phyloP scores from a whole-genome alignment of 495 filamentous ascomycete genomes.

The Penicillium silybi region DNA sequence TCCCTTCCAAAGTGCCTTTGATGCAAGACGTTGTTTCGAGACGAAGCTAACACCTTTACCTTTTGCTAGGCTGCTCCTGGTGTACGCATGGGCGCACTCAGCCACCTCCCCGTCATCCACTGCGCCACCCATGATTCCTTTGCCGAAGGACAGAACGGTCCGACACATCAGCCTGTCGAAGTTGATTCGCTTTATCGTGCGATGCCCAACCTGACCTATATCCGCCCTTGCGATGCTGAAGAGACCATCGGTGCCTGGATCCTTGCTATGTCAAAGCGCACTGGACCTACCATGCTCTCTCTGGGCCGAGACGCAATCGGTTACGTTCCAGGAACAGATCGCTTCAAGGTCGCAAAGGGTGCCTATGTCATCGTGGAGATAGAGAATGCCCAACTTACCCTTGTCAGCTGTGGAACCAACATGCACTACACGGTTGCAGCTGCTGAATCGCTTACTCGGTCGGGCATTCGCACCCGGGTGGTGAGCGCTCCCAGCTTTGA shows the following conservation, averaged over 20 bases:
- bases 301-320: slow-evolving; percentile 25
- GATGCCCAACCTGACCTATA: slow-evolving; percentile 50
- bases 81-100: slow-evolving; percentile 49
- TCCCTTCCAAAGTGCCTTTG: not conserved
- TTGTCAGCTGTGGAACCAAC: slow-evolving; percentile 34
- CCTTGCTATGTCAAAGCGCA: slow-evolving; percentile 28
- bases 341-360: slow-evolving; percentile 26
- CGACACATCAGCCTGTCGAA: slow-evolving; percentile 51
- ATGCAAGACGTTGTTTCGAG: not conserved
- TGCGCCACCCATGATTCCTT: slow-evolving; percentile 50
- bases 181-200: slow-evolving; percentile 45
- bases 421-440: slow-evolving; percentile 26
- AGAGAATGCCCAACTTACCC: slow-evolving; percentile 24
- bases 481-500: slow-evolving; percentile 10
- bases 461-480: slow-evolving; percentile 7
- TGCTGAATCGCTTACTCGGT: not conserved
- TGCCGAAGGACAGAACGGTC: slow-evolving; percentile 47
- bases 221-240: slow-evolving; percentile 45
- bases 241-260: slow-evolving; percentile 35
- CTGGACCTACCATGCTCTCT: slow-evolving; percentile 33
- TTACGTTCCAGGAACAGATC: slow-evolving; percentile 18
- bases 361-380: slow-evolving; percentile 34
- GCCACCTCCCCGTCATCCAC: slow-evolving; percentile 45
- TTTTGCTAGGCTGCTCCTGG: slow-evolving; percentile 38
- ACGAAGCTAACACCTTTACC: not conserved